Percentiles rank a stretch among this genome's conserved stretches.
phyloP scores from a whole-genome alignment of 2,329 filamentous ascomycete species.

The Colletotrichum sp. region DNA sequence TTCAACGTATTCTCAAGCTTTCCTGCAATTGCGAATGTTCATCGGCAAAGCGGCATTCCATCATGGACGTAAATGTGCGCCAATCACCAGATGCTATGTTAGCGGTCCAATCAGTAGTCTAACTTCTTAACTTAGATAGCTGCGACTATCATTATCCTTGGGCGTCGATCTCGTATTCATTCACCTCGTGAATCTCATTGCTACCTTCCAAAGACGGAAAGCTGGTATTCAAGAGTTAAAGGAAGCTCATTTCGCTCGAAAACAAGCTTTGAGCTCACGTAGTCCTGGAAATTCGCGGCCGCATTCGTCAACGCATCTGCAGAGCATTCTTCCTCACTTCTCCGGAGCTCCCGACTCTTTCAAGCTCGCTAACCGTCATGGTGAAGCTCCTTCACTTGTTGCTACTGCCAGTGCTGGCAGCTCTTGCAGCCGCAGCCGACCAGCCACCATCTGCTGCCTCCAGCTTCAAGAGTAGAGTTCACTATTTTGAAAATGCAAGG shows the following conservation, averaged over 20 bases:
- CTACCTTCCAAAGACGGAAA: neutral
- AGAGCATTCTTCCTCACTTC: too few relatives aligned
- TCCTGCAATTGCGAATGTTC: neutral
- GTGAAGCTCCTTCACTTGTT: neutral
- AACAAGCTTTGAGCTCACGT: neutral
- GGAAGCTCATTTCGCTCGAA: neutral
- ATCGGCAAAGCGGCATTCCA: neutral
- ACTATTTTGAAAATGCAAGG: neutral
- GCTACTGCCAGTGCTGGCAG: neutral
- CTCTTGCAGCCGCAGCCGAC: neutral
- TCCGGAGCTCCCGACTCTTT: neutral
- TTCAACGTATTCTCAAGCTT: neutral
- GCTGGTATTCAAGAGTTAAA: neutral
- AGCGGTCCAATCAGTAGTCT: neutral
- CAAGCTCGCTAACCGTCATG: neutral
- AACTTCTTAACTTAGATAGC: neutral
- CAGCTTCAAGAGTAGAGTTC: neutral
- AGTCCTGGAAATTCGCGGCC: fast-evolving
- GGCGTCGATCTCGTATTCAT: neutral
- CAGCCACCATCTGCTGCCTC: neutral
- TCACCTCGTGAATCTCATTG: neutral
- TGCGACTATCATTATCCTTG: neutral
- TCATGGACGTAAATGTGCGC: neutral
- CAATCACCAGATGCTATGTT: neutral
- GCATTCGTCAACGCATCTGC: too few relatives aligned